Evolutionary conservation across 116 monocot genomes (phyloP).

Genomic region (Phalaenopsis hybrid): DNA sequence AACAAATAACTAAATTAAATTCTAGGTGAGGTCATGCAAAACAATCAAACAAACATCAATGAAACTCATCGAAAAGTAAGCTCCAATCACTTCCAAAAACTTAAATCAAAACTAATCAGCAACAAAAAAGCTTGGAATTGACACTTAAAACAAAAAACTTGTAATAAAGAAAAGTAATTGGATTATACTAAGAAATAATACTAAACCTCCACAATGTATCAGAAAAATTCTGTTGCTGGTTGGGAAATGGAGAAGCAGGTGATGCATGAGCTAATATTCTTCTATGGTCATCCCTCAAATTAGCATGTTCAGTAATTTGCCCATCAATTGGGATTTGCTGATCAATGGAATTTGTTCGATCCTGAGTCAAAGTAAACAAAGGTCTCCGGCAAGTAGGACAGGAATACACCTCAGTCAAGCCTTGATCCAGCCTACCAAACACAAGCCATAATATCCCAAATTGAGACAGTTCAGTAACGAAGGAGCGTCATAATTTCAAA

Average conservation of each 20-base stretch:
- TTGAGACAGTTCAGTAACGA: background rate
- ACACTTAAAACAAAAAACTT: background rate
- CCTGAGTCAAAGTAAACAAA: constrained; percentile 45
- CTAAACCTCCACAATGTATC: constrained; percentile 70
- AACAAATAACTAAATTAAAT: background rate
- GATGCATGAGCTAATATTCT: constrained; percentile 23
- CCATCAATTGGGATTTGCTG: constrained; percentile 19
- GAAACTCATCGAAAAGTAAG: background rate
- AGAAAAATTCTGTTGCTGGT: constrained; percentile 41
- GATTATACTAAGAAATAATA: constrained; percentile 10
- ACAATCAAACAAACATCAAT: background rate
- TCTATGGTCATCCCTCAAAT: constrained; percentile 38
- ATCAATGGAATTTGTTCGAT: constrained; percentile 19
- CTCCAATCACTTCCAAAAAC: background rate
- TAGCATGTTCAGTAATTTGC: constrained; percentile 24
- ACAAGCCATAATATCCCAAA: background rate
- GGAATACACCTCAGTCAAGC: constrained; percentile 68
- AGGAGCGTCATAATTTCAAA: background rate
- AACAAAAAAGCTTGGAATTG: background rate
- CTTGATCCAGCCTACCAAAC: constrained; percentile 83
- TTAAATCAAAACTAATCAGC: background rate
- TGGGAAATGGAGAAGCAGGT: constrained; percentile 33
- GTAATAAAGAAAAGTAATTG: background rate
- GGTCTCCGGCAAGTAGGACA: constrained; percentile 98
- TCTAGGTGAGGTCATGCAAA: background rate